Conservation (phyloP, 345 rosid species). For the Sapria himalayana region DNA sequence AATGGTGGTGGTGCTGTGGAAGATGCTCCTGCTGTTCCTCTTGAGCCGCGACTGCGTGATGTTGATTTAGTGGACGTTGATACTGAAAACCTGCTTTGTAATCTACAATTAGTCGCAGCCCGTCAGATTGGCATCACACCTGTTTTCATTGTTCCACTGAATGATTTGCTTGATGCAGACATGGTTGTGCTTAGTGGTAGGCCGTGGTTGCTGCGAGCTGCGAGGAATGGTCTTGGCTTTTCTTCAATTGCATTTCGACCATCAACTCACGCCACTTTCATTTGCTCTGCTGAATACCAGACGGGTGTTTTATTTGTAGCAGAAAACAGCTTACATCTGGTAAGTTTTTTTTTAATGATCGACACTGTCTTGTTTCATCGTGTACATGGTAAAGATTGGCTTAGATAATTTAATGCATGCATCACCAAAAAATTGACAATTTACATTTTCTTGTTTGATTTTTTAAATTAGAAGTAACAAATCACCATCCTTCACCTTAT, state of each 20-base stretch:
- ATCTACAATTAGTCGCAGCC: constrained; percentile 64
- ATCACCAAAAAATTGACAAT: too few species aligned
- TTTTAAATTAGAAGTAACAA: too few species aligned
- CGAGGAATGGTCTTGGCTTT: constrained; percentile 76
- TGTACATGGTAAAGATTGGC: too few species aligned
- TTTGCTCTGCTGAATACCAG: constrained; percentile 79
- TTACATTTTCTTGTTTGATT: too few species aligned
- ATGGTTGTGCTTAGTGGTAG: constrained; percentile 87
- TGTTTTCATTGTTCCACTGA: constrained; percentile 76
- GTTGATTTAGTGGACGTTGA: constrained; percentile 11
- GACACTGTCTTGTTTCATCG: too few species aligned
- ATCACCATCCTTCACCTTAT: too few species aligned
- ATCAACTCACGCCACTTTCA: constrained; percentile 91
- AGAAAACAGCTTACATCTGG: constrained; percentile 86
- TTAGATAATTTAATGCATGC: too few species aligned
- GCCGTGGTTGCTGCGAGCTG: constrained; percentile 90
- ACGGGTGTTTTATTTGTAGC: constrained; percentile 83
- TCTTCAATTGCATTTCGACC: constrained; percentile 86
- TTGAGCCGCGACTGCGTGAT: constrained; percentile 12
- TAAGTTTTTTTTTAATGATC: constrained; percentile 16
- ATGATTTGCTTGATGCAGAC: constrained; percentile 58
- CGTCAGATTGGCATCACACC: constrained; percentile 94
- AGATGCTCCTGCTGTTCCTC: constrained; percentile 10
- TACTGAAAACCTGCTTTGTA: constrained; percentile 22
- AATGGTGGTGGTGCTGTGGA: constrained; percentile 13